Percentiles rank a stretch among this genome's conserved stretches.
These are phyloP conservation scores for Leccinum disarticulatum DNA, from an alignment of 768 basidiomycete species.

Conservation along the genomic window DNA sequence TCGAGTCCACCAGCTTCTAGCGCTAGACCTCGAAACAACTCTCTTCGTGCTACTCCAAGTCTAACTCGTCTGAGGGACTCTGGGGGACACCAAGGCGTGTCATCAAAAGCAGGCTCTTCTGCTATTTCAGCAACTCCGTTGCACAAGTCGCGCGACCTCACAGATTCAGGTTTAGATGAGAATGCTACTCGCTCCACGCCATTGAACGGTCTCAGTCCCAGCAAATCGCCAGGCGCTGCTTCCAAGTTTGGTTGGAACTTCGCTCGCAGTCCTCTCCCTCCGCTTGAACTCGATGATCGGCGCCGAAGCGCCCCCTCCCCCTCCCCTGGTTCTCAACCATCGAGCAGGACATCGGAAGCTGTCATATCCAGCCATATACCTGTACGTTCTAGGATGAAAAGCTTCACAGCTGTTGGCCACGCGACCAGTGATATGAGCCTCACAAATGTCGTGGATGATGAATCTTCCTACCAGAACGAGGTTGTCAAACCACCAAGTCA, in stretches of 20 bases:
- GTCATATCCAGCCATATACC: conserved; percentile 44
- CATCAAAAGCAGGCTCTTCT: conserved; percentile 5
- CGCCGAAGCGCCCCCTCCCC: conserved; percentile 25
- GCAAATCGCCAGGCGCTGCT: conserved; percentile 21
- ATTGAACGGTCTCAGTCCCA: conserved; percentile 9
- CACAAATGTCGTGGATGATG: conserved; percentile 24
- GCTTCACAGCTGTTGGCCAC: conserved; percentile 17
- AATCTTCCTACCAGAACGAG: conserved; percentile 29
- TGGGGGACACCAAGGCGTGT: conserved; percentile 5
- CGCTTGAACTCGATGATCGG: conserved; percentile 38
- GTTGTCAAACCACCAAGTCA: conserved; percentile 25
- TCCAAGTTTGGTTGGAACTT: conserved; percentile 43
- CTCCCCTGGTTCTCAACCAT: conserved; percentile 24
- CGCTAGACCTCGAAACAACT: conserved; percentile 3
- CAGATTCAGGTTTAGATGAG: neutral
- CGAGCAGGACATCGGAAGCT: conserved; percentile 25
- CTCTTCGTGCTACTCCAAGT: conserved; percentile 24
- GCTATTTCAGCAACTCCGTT: neutral
- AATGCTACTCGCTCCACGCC: neutral
- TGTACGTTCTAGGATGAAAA: conserved; percentile 40
- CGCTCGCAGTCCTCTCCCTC: conserved; percentile 38
- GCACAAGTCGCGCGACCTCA: conserved; percentile 6
- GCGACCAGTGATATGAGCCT: conserved; percentile 22
- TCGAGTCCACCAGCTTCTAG: conserved; percentile 22
- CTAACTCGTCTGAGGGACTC: conserved; percentile 12